Evolutionary conservation across 192 early-diverging fungal genomes (phyloP).

Genomic region (Umbelopsis isabellina): DNA sequence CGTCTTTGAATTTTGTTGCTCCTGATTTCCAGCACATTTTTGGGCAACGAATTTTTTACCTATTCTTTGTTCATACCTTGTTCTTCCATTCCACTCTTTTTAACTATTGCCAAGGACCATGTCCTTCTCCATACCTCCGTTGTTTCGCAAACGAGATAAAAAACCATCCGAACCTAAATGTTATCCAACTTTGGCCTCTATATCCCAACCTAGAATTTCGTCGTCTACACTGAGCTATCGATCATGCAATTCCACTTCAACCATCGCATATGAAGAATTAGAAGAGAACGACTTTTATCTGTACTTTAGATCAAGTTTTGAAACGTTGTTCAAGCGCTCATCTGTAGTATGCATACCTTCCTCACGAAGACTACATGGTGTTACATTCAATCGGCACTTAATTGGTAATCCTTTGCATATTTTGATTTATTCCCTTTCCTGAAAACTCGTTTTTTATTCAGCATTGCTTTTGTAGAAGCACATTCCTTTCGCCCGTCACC

Average conservation of each 20-base stretch:
- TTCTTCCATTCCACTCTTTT: conserved; percentile 23
- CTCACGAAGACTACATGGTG: conserved; percentile 44
- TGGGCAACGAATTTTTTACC: conserved; percentile 8
- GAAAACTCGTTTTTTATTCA: conserved; percentile 1
- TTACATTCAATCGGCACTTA: conserved; percentile 47
- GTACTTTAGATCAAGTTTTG: conserved; percentile 28
- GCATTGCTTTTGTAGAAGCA: conserved; percentile 41
- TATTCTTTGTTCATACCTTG: conserved; percentile 4
- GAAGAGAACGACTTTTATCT: conserved; percentile 40
- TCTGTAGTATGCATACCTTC: conserved; percentile 52
- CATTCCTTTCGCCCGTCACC: conserved; percentile 56
- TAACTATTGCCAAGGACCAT: background rate
- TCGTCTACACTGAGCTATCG: conserved; percentile 16
- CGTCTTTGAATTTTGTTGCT: background rate
- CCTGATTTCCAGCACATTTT: conserved; percentile 20
- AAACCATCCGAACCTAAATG: conserved; percentile 9
- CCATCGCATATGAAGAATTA: conserved; percentile 34
- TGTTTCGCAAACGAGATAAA: conserved; percentile 17
- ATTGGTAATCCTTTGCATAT: conserved; percentile 40
- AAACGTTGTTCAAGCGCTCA: conserved; percentile 42
- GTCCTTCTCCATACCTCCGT: conserved; percentile 13
- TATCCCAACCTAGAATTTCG: conserved; percentile 25
- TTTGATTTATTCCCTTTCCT: background rate
- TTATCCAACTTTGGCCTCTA: conserved; percentile 34
- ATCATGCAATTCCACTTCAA: background rate